Percentiles rank a stretch among this genome's conserved stretches.
These are phyloP conservation scores for Periconia macrospinosa DNA, from an alignment of 2,329 filamentous ascomycete species.

Conservation along the genomic window DNA sequence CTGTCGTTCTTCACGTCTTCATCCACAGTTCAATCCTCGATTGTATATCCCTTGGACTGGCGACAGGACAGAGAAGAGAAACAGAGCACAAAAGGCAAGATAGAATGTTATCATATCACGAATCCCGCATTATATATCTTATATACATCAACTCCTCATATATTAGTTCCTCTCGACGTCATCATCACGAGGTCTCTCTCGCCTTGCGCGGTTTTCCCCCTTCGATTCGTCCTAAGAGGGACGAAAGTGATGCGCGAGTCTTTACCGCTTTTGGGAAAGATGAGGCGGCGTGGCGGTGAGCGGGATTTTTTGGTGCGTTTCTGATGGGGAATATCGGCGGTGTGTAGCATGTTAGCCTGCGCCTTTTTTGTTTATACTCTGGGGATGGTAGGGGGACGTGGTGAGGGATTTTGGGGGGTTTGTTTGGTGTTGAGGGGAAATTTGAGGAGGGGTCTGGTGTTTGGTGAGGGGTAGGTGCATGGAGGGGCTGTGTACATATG, in stretches of 20 bases:
- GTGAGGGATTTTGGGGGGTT: neutral
- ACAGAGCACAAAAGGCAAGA: no score
- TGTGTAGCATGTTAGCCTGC: neutral
- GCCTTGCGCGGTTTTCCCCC: neutral
- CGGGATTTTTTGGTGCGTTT: neutral
- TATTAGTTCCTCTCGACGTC: neutral
- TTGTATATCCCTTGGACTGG: no score
- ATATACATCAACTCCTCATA: no score
- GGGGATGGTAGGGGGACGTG: neutral
- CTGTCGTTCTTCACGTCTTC: no score
- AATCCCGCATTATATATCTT: no score
- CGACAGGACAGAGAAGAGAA: no score
- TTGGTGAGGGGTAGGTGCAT: neutral
- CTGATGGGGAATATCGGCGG: neutral
- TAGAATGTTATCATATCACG: no score
- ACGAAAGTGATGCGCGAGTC: neutral
- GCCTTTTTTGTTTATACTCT: neutral
- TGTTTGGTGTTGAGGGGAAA: neutral
- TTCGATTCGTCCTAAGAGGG: neutral
- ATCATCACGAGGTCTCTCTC: neutral
- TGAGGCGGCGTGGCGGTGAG: neutral
- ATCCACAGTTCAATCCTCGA: no score
- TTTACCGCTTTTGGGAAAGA: neutral
- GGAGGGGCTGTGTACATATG: neutral
- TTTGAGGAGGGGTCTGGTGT: neutral